phyloP scores from a whole-genome alignment of 2,329 filamentous ascomycete species.

The Stylonectria norvegica region DNA sequence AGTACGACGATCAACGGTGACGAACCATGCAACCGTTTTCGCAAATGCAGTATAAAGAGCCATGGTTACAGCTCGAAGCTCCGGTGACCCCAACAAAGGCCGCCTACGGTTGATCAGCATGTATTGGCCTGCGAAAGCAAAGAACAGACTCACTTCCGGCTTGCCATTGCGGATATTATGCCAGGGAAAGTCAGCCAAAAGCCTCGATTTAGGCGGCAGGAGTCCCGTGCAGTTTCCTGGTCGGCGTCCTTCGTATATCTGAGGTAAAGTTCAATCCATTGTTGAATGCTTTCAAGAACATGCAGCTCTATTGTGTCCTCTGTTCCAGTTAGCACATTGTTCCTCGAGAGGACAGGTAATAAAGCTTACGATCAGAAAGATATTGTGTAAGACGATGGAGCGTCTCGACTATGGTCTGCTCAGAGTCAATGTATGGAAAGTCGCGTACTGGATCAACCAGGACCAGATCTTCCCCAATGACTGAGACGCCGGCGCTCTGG shows the following conservation, averaged over 20 bases:
- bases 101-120: constrained; percentile 21
- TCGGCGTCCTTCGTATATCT: constrained; percentile 36
- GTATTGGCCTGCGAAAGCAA: constrained; percentile 3
- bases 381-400: constrained; percentile 38
- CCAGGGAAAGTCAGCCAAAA: constrained; percentile 55
- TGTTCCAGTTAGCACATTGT: constrained; percentile 29
- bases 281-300: constrained; percentile 42
- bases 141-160: constrained; percentile 38
- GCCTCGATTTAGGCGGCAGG: constrained; percentile 40
- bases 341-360: neutral
- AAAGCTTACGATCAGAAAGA: constrained; percentile 29
- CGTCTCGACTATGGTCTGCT: constrained; percentile 31
- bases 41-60: constrained; percentile 42
- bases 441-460: constrained; percentile 40
- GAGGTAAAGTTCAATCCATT: constrained; percentile 52
- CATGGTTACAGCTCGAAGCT: constrained; percentile 30
- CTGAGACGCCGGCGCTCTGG: constrained; percentile 28
- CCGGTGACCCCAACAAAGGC: constrained; percentile 19
- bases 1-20: constrained; percentile 43
- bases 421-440: constrained; percentile 45
- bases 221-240: constrained; percentile 37
- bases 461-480: constrained; percentile 19
- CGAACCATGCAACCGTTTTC: constrained; percentile 50
- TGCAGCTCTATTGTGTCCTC: constrained; percentile 43
- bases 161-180: constrained; percentile 36